Base-by-base conservation (phyloP, 2,329 filamentous ascomycete genomes). In the Calonectria montana region DNA sequence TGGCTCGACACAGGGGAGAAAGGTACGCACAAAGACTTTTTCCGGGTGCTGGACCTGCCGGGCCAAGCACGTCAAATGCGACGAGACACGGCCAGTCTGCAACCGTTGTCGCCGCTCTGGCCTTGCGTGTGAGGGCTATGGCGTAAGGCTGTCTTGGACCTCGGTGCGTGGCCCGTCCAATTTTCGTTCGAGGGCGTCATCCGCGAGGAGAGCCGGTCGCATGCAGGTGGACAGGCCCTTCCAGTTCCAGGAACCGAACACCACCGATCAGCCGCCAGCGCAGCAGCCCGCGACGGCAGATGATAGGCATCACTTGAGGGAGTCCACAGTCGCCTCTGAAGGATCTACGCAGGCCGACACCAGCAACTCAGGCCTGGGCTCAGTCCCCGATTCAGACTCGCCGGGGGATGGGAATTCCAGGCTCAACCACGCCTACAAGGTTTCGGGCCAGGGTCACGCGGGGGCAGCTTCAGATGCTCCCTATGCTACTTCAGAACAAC, bases 21-120 rank as follows among this genome's bases (percentile, higher is more conserved):
- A 78, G 67, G 65, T 50, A n/a, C 77, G 77, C 39, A 78, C 76
- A 6, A 79, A 79, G 70, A 79, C 69, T 18, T 79, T 79, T 18
- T 78, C 77, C 2, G 77, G 77, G 21, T 79, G 77, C 61, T 79
- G 77, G 77, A 79, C 77, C 0, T 79, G 77, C 69, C 69, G 77
- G 7, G 76, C 77, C 7, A 79, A 78, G 37, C 77, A 79, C 29
- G 67, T 79, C 67, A 79, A 79, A 39, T 82, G 80, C 59, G 81
- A 82, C 59, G 77, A 79, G 62, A 63, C 72, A 0, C 74, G 76
- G 4, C 77, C 77, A 0, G 53, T 65, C 1, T 79, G 77, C 41
- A 59, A 72, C 15, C 77, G 77, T 6, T 79, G 77, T 23, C 76
- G 66, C 1, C 73, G 72, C 16, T 71, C 76, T 0, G 77, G 77